Percentiles rank a stretch among this genome's conserved stretches.
These are phyloP conservation scores for Amanita rubescens DNA, from an alignment of 768 basidiomycete genomes.

Conservation along the genomic window DNA sequence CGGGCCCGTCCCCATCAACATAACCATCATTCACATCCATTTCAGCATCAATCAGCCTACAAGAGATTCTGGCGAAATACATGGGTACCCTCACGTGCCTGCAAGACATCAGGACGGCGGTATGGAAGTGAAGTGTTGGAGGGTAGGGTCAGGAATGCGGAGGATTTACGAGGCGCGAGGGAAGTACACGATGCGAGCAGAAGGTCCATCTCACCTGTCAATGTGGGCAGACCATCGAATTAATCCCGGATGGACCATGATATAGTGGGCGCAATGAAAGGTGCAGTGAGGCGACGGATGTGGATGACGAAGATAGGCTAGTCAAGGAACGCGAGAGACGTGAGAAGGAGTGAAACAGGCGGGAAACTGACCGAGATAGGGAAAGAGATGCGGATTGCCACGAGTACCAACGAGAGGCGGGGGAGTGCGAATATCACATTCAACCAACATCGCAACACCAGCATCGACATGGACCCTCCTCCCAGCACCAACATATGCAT, in stretches of 20 bases:
- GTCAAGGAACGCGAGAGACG: constrained; percentile 24
- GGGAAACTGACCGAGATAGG: constrained; percentile 23
- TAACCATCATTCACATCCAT: too few relatives aligned
- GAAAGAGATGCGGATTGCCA: constrained; percentile 21
- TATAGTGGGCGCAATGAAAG: constrained; percentile 11
- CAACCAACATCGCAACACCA: constrained; percentile 29
- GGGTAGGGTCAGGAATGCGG: constrained; percentile 6
- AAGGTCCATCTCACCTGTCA: constrained; percentile 32
- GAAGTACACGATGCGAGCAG: constrained; percentile 16
- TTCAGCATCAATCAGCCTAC: constrained; percentile 1
- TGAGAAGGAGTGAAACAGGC: constrained; percentile 24
- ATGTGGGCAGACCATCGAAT: constrained; percentile 13
- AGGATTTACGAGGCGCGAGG: constrained; percentile 11
- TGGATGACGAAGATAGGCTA: too few relatives aligned
- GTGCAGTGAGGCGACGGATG: too few relatives aligned
- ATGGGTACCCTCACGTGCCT: not conserved
- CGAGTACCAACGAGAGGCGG: constrained; percentile 19
- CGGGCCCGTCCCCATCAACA: constrained; percentile 2
- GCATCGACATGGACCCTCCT: constrained; percentile 19
- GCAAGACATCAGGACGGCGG: not conserved
- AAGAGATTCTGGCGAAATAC: not conserved
- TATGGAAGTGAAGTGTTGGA: constrained; percentile 8
- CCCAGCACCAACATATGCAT: constrained; percentile 28
- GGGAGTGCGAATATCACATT: constrained; percentile 26
- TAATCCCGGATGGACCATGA: constrained; percentile 29